A percentile compares a stretch with the other conserved stretches of the same genome.
Evolutionary conservation across 441 rosid genomes (phyloP).

Genomic region (Dalechampia spathulata): DNA sequence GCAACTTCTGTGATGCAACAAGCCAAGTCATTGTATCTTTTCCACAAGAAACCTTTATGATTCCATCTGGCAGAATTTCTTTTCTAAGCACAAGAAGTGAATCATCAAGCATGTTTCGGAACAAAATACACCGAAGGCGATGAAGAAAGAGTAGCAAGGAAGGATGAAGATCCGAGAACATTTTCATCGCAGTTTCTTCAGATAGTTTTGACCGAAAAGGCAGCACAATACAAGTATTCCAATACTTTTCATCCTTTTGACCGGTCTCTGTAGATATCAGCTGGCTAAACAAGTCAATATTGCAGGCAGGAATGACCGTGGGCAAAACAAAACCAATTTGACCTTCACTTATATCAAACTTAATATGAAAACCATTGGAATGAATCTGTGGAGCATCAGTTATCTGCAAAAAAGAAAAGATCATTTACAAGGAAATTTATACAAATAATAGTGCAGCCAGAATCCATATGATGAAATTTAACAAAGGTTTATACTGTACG

Average conservation of each 20-base stretch:
- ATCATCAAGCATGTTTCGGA: slow-evolving; percentile 63
- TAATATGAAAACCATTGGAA: slow-evolving; percentile 95
- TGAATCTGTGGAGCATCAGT: slow-evolving; percentile 99
- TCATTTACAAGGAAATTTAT: slow-evolving; percentile 6
- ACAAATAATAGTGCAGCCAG: neutral
- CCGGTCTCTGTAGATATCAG: slow-evolving; percentile 31
- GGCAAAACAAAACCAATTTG: slow-evolving; percentile 98
- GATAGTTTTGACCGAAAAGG: slow-evolving; percentile 72
- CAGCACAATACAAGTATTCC: slow-evolving; percentile 94
- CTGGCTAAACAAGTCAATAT: slow-evolving; percentile 43
- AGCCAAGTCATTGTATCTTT: slow-evolving; percentile 77
- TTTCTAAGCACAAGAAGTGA: slow-evolving; percentile 74
- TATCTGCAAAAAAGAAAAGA: slow-evolving; percentile 42
- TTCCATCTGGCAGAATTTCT: slow-evolving; percentile 67
- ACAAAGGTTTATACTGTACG: too few relatives aligned
- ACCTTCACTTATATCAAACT: slow-evolving; percentile 92
- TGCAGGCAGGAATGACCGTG: slow-evolving; percentile 65
- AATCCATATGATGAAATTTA: too few relatives aligned
- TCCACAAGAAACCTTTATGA: slow-evolving; percentile 80
- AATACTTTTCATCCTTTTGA: slow-evolving; percentile 33
- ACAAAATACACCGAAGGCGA: slow-evolving; percentile 74
- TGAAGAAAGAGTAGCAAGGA: slow-evolving; percentile 95
- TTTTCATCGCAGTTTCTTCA: slow-evolving; percentile 51
- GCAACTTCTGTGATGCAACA: slow-evolving; percentile 76
- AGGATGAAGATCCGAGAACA: slow-evolving; percentile 97